Percentiles rank a stretch among this genome's conserved stretches.
These are phyloP conservation scores for Medicago ruthenica DNA, from an alignment of 306 rosid genomes.

Conservation along the genomic window DNA sequence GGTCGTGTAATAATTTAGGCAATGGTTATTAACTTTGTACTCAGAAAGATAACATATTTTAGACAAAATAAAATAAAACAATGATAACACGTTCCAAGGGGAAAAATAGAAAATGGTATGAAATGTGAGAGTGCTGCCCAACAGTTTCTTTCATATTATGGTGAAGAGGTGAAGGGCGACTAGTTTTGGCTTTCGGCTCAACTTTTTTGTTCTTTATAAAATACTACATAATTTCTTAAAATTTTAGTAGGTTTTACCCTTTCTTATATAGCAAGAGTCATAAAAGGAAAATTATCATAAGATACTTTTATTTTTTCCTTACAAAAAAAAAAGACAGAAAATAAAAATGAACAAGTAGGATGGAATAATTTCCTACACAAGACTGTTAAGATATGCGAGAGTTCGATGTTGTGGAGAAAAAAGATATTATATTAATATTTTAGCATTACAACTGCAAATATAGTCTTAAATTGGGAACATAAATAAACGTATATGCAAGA, in stretches of 20 bases:
- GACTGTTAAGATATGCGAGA: background rate
- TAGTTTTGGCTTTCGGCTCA: conserved; percentile 44
- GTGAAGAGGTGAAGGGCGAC: background rate
- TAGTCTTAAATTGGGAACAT: no score
- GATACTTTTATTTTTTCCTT: background rate
- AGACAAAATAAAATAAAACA: background rate
- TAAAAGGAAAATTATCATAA: background rate
- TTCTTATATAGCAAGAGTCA: background rate
- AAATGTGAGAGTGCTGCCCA: conserved; percentile 22
- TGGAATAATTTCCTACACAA: background rate
- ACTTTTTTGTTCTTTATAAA: conserved; percentile 38
- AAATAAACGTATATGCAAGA: no score
- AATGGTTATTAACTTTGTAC: conserved; percentile 12
- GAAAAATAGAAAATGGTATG: conserved; percentile 35
- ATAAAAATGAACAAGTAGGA: background rate
- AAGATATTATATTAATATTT: no score
- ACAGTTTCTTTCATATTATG: conserved; percentile 8
- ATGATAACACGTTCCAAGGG: background rate
- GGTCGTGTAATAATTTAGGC: conserved; percentile 33
- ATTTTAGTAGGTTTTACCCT: background rate
- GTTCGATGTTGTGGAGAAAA: no score
- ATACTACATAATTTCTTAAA: background rate
- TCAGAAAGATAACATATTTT: conserved; percentile 18
- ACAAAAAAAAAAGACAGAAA: background rate
- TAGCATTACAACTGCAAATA: no score